These are phyloP conservation scores for Colletotrichum agaves DNA, from an alignment of 2,329 filamentous ascomycete species.

Conservation along the genomic window DNA sequence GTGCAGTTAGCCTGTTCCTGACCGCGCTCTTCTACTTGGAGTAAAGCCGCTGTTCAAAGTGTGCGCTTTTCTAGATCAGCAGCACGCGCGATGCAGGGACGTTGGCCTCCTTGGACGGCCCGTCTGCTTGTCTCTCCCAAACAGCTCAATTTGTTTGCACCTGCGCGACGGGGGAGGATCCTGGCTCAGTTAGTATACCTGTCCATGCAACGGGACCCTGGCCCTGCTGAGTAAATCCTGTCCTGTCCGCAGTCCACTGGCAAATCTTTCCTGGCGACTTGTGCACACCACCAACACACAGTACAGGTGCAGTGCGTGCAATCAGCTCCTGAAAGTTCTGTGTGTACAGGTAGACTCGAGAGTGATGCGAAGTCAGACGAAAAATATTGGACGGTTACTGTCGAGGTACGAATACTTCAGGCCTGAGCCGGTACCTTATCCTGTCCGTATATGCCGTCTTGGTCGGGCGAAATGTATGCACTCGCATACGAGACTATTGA, in stretches of 20 bases:
- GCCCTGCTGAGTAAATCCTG: background rate
- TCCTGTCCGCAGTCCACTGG: background rate
- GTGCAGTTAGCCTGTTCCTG: background rate
- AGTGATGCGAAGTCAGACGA: too few relatives aligned
- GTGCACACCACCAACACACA: background rate
- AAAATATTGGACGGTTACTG: too few relatives aligned
- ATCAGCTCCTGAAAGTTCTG: too few relatives aligned
- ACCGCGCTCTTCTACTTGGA: background rate
- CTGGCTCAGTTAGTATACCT: slow-evolving; percentile 11
- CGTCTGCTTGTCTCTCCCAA: slow-evolving; percentile 5
- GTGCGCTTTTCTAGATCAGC: too few relatives aligned
- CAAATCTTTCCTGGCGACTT: background rate
- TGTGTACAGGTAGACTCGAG: too few relatives aligned
- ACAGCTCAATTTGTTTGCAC: background rate
- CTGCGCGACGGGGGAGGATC: slow-evolving; percentile 18
- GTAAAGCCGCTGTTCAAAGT: background rate
- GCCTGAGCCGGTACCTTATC: background rate
- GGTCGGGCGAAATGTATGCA: background rate
- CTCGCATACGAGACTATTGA: background rate
- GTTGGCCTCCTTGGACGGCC: slow-evolving; percentile 16
- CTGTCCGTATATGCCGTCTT: background rate
- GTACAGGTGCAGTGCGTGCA: too few relatives aligned
- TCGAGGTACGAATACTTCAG: background rate
- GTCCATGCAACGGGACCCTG: background rate
- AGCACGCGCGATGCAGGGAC: background rate